phyloP scores from a whole-genome alignment of 164 flowering plant species.

The Stephania yunnanensis region DNA sequence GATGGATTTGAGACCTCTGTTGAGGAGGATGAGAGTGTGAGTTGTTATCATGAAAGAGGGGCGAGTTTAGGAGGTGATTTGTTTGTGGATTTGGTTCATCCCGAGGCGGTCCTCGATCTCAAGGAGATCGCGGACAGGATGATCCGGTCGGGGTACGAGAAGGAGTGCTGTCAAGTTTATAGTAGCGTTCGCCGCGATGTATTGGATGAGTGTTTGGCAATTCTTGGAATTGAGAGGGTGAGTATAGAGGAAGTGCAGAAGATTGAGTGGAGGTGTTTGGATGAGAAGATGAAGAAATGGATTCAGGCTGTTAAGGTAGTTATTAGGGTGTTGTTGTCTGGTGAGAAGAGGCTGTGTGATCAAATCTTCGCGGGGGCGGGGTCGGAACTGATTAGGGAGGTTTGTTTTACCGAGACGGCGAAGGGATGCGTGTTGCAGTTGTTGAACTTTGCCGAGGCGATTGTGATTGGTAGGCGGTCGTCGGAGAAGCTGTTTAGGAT shows the following conservation, averaged over 20 bases:
- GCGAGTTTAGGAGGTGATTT: slow-evolving; percentile 42
- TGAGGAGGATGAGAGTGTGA: slow-evolving; percentile 14
- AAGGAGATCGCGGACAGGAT: slow-evolving; percentile 73
- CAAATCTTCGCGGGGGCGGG: slow-evolving; percentile 44
- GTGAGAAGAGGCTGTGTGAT: slow-evolving; percentile 72
- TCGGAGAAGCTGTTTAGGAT: slow-evolving; percentile 64
- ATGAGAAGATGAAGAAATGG: slow-evolving; percentile 97
- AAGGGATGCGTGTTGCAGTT: slow-evolving; percentile 72
- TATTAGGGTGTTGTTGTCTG: slow-evolving; percentile 45
- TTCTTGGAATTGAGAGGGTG: slow-evolving; percentile 71
- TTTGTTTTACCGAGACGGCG: slow-evolving; percentile 64
- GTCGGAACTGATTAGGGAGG: slow-evolving; percentile 40
- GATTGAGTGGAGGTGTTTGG: slow-evolving; percentile 69
- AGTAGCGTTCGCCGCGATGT: slow-evolving; percentile 62
- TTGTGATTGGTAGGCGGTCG: slow-evolving; percentile 52
- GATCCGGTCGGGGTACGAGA: slow-evolving; percentile 77
- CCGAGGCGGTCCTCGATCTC: slow-evolving; percentile 49
- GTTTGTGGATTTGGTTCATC: slow-evolving; percentile 51
- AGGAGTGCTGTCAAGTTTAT: slow-evolving; percentile 87
- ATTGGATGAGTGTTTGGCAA: slow-evolving; percentile 62
- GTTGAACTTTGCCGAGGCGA: slow-evolving; percentile 73
- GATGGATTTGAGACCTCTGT: slow-evolving; percentile 18
- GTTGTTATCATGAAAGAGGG: slow-evolving; percentile 42
- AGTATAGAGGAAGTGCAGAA: slow-evolving; percentile 88
- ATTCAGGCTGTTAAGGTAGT: slow-evolving; percentile 60